Evolutionary conservation across 1,284 basidiomycete species (phyloP).

Genomic region (Ustilago shanxiensis): DNA sequence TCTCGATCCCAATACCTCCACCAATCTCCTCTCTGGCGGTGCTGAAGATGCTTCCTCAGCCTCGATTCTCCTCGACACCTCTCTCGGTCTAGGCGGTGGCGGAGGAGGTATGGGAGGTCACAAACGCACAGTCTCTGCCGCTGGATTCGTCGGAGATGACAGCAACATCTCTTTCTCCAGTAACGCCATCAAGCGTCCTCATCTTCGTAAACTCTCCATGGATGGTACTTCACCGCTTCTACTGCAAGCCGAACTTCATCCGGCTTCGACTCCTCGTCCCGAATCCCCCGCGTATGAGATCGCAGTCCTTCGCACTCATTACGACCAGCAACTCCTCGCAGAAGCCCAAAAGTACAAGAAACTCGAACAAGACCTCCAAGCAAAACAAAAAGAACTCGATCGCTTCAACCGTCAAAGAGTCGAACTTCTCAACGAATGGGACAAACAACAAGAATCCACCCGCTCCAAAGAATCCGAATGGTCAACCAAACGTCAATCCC

Average conservation of each 20-base stretch:
- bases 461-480: slow-evolving; percentile 47
- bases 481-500: slow-evolving; percentile 16
- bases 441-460: slow-evolving; percentile 47
- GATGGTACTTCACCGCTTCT: slow-evolving; percentile 42
- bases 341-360: slow-evolving; percentile 57
- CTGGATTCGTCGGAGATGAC: slow-evolving; percentile 33
- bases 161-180: slow-evolving; percentile 26
- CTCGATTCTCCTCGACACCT: slow-evolving; percentile 36
- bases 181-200: slow-evolving; percentile 27
- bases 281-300: slow-evolving; percentile 54
- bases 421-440: slow-evolving; percentile 63
- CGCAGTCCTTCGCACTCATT: slow-evolving; percentile 52
- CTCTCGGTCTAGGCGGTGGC: slow-evolving; percentile 17
- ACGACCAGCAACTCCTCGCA: slow-evolving; percentile 56
- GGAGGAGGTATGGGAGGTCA: no score
- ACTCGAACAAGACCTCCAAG: slow-evolving; percentile 55
- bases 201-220: slow-evolving; percentile 42
- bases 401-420: slow-evolving; percentile 59
- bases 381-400: slow-evolving; percentile 61
- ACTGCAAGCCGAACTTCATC: slow-evolving; percentile 33
- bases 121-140: slow-evolving; percentile 40
- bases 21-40: slow-evolving; percentile 21
- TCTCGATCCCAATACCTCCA: slow-evolving; percentile 28
- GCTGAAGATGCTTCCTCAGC: slow-evolving; percentile 28
- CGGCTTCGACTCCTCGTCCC: slow-evolving; percentile 32